Evolutionary conservation across 768 basidiomycete species (phyloP).

Genomic region (Polyporus arcularius): DNA sequence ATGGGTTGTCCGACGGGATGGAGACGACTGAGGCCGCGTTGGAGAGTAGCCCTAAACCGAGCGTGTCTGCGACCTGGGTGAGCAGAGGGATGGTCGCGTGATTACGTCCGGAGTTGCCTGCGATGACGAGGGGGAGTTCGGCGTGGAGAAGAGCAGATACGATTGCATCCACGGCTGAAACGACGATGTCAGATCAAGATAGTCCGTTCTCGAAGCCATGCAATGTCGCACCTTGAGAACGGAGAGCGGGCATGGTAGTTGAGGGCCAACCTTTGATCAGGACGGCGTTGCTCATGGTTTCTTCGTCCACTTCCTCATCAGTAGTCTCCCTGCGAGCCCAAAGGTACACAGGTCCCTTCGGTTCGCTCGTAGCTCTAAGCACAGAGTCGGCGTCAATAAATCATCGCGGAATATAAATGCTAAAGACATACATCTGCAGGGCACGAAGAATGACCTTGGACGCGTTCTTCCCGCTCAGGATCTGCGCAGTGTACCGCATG

Average conservation of each 20-base stretch:
- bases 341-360: constrained; percentile 73
- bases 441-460: constrained; percentile 56
- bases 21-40: constrained; percentile 53
- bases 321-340: constrained; percentile 73
- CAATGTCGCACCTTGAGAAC: constrained; percentile 29
- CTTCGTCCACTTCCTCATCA: constrained; percentile 58
- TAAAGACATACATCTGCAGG: constrained; percentile 59
- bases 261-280: constrained; percentile 50
- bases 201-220: too few relatives aligned
- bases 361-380: constrained; percentile 63
- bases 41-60: constrained; percentile 57
- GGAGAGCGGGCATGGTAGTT: constrained; percentile 50
- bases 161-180: constrained; percentile 38
- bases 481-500: constrained; percentile 67
- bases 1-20: constrained; percentile 58
- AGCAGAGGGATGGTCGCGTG: constrained; percentile 47
- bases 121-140: constrained; percentile 60
- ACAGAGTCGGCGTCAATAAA: not conserved
- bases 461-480: constrained; percentile 54
- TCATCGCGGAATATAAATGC: not conserved
- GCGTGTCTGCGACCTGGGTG: constrained; percentile 45
- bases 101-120: constrained; percentile 63
- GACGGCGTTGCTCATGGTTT: constrained; percentile 33
- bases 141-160: constrained; percentile 51
- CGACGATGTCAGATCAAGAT: too few relatives aligned